Conservation (phyloP, 345 rosid species). For the Raphanus sativus region DNA sequence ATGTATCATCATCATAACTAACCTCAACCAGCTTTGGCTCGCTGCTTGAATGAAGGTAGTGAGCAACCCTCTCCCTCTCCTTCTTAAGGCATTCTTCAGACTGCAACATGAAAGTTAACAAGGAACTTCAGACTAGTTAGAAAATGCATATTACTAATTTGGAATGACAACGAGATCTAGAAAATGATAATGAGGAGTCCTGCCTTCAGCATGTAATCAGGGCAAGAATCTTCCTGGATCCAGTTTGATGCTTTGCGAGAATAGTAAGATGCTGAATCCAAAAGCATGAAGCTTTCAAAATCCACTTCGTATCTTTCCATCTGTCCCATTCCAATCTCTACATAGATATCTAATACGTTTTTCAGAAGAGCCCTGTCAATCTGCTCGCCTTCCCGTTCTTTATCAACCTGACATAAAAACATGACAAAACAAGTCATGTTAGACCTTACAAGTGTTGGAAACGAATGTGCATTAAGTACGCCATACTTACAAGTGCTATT, state of each 20-base stretch:
- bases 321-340: conserved; percentile 80
- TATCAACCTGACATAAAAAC: conserved; percentile 60
- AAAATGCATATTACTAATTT: neutral
- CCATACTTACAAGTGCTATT: conserved; percentile 67
- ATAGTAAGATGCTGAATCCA: conserved; percentile 71
- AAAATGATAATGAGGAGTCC: conserved; percentile 11
- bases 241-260: conserved; percentile 86
- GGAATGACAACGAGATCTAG: neutral
- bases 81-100: conserved; percentile 90
- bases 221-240: conserved; percentile 79
- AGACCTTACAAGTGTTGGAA: too few relatives aligned
- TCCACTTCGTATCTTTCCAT: conserved; percentile 71
- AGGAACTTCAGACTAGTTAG: neutral
- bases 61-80: conserved; percentile 88
- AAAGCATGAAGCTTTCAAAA: conserved; percentile 74
- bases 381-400: conserved; percentile 89
- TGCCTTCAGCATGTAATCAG: conserved; percentile 83
- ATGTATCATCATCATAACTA: conserved; percentile 31
- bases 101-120: conserved; percentile 43
- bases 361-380: conserved; percentile 78
- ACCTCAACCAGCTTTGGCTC: conserved; percentile 94
- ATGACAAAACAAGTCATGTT: neutral
- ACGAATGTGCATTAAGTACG: too few relatives aligned
- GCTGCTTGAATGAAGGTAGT: conserved; percentile 85
- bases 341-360: conserved; percentile 74